phyloP scores from a whole-genome alignment of 257 asterid species.

The Solanum lignicaule region DNA sequence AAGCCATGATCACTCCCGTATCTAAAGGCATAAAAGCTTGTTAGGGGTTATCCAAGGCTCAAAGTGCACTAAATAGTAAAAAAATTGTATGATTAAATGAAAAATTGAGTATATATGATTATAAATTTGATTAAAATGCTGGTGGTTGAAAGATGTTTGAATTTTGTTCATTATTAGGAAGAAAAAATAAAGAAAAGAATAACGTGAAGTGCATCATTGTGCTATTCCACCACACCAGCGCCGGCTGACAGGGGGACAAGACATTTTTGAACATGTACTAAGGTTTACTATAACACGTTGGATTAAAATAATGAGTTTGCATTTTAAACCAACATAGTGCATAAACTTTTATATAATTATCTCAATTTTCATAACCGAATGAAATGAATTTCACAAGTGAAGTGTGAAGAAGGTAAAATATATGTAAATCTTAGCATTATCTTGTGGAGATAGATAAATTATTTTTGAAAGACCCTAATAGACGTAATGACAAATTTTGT shows the following conservation, averaged over 20 bases:
- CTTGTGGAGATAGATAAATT: too few species aligned
- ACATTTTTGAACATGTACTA: background rate
- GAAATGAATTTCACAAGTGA: background rate
- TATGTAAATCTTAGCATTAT: too few species aligned
- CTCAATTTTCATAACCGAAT: background rate
- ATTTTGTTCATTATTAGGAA: background rate
- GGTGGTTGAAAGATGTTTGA: background rate
- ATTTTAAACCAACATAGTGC: background rate
- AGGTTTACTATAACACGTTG: background rate
- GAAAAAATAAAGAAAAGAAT: background rate
- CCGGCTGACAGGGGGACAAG: background rate
- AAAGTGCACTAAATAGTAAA: too few species aligned
- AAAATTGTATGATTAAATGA: too few species aligned
- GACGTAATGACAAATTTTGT: background rate
- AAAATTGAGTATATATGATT: too few species aligned
- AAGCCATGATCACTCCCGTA: too few species aligned
- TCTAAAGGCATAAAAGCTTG: too few species aligned
- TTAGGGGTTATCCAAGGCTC: too few species aligned
- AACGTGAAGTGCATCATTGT: background rate
- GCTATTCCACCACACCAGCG: background rate
- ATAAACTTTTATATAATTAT: background rate
- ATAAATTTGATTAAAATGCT: too few species aligned
- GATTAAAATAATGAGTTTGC: background rate
- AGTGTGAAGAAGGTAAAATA: too few species aligned
- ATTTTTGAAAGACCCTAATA: too few species aligned